These are phyloP conservation scores for Yamadazyma sp. DNA, from an alignment of 1,139 yeast genomes.

Conservation along the genomic window DNA sequence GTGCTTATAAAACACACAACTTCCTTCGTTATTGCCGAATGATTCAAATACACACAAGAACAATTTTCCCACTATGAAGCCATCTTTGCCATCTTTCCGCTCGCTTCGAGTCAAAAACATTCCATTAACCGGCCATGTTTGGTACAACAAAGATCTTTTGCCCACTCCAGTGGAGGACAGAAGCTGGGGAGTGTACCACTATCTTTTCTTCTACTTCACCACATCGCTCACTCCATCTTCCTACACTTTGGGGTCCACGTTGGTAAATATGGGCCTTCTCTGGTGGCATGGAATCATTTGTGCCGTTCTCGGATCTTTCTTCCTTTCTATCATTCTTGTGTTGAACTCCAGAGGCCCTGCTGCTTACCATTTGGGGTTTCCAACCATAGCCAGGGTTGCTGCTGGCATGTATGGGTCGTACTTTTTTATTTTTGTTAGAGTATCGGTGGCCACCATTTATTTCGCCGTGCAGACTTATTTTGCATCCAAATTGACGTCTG, in stretches of 20 bases:
- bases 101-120: slow-evolving; percentile 7
- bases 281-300: slow-evolving; percentile 15
- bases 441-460: slow-evolving; percentile 14
- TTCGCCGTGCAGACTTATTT: slow-evolving; percentile 14
- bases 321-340: slow-evolving; percentile 11
- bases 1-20: neutral
- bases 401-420: slow-evolving; percentile 14
- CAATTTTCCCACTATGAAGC: neutral
- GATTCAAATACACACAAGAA: too few species aligned
- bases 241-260: slow-evolving; percentile 11
- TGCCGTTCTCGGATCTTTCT: slow-evolving; percentile 13
- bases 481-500: slow-evolving; percentile 10
- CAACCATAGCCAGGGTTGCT: slow-evolving; percentile 12
- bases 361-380: slow-evolving; percentile 13
- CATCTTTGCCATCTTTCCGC: neutral
- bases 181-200: slow-evolving; percentile 12
- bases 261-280: slow-evolving; percentile 10
- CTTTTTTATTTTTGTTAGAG: slow-evolving; percentile 12
- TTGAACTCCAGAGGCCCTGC: slow-evolving; percentile 13
- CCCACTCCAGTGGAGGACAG: slow-evolving; percentile 9
- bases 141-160: slow-evolving; percentile 14
- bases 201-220: slow-evolving; percentile 13
- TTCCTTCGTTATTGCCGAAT: neutral
- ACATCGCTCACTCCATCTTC: slow-evolving; percentile 14
- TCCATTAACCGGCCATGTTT: slow-evolving; percentile 8